phyloP scores from a whole-genome alignment of 805 yeast species.

The Kuraishia cidri region DNA sequence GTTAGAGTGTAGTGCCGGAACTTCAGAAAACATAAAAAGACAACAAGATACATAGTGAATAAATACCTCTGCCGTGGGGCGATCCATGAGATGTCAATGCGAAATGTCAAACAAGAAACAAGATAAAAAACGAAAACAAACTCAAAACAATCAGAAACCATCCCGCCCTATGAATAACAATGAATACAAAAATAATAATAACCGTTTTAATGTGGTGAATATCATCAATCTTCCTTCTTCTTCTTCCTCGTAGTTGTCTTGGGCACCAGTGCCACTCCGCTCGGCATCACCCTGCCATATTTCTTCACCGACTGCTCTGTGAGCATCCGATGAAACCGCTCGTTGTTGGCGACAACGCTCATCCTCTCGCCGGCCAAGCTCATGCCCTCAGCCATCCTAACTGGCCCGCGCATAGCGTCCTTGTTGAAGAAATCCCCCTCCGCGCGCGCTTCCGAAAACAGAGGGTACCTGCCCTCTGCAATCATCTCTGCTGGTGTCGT shows the following conservation, averaged over 20 bases:
- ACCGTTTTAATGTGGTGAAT: too few relatives aligned
- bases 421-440: background rate
- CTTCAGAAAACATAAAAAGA: background rate
- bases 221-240: too few relatives aligned
- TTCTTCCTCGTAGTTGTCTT: too few relatives aligned
- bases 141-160: too few relatives aligned
- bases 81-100: background rate
- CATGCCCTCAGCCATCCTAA: too few relatives aligned
- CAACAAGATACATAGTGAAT: background rate
- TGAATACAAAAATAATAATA: too few relatives aligned
- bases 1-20: too few relatives aligned
- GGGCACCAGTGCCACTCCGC: conserved; percentile 11
- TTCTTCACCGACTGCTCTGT: conserved; percentile 7
- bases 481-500: background rate
- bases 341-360: background rate
- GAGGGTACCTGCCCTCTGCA: background rate
- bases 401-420: too few relatives aligned
- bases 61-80: background rate
- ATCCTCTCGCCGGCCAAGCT: background rate
- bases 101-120: background rate
- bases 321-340: conserved; percentile 1
- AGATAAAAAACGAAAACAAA: background rate
- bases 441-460: background rate
- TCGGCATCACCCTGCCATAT: conserved; percentile 12
- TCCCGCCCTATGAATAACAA: too few relatives aligned